Evolutionary conservation across 2,329 filamentous ascomycete genomes (phyloP).

Genomic region (Colletotrichum somersetense): DNA sequence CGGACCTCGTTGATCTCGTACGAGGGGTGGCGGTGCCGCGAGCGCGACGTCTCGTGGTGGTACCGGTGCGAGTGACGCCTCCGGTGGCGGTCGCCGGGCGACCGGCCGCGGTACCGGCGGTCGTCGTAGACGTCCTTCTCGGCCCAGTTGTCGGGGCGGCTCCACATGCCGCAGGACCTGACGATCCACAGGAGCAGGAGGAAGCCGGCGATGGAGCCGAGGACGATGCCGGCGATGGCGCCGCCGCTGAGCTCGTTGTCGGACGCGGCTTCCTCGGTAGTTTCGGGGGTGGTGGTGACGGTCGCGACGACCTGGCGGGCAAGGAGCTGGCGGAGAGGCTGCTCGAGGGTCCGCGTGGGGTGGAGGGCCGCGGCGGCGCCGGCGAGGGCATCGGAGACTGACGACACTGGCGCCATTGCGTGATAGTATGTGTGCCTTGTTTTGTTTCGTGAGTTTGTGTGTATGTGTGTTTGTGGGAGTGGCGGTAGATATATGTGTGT

Average conservation of each 20-base stretch:
- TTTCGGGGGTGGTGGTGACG: slow-evolving; percentile 43
- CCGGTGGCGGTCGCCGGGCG: slow-evolving; percentile 27
- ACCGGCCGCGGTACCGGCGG: slow-evolving; percentile 31
- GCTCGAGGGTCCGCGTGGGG: slow-evolving; percentile 29
- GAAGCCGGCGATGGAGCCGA: slow-evolving; percentile 61
- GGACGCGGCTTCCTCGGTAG: slow-evolving; percentile 42
- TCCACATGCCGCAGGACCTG: slow-evolving; percentile 53
- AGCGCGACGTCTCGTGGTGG: slow-evolving; percentile 38
- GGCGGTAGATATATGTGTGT: not conserved
- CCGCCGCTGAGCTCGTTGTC: slow-evolving; percentile 56
- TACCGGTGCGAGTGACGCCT: slow-evolving; percentile 27
- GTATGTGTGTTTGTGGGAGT: not conserved
- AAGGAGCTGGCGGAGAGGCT: slow-evolving; percentile 20
- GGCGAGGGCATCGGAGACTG: slow-evolving; percentile 5
- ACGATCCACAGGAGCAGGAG: slow-evolving; percentile 62
- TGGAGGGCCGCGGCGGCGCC: slow-evolving; percentile 9
- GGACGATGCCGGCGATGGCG: slow-evolving; percentile 65
- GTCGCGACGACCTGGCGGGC: slow-evolving; percentile 49
- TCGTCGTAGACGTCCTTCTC: slow-evolving; percentile 25
- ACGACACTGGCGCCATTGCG: slow-evolving; percentile 33
- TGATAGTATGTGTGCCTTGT: not conserved
- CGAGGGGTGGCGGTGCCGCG: slow-evolving; percentile 23
- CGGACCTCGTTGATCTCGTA: slow-evolving; percentile 37
- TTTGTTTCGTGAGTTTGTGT: not conserved
- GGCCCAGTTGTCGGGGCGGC: slow-evolving; percentile 24